A percentile compares a stretch with the other conserved stretches of the same genome.
These are phyloP conservation scores for Actinomucor elegans DNA, from an alignment of 371 early-diverging fungal species.

Conservation along the genomic window DNA sequence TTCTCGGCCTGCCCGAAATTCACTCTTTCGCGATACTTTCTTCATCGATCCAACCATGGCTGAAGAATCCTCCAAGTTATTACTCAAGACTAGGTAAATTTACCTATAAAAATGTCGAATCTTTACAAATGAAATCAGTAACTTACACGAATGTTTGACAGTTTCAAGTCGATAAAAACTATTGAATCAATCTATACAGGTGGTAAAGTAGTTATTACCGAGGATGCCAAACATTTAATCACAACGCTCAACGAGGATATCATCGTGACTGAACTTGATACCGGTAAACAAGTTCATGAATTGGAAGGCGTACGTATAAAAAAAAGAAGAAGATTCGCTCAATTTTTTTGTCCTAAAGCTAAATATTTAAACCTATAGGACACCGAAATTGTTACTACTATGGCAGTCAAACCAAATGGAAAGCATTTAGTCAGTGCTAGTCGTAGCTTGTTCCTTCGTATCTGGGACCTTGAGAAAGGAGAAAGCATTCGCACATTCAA, in stretches of 20 bases:
- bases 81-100: constrained; percentile 24
- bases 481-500: constrained; percentile 69
- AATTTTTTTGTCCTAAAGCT: no score
- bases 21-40: no score
- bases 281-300: constrained; percentile 64
- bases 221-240: constrained; percentile 72
- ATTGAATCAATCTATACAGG: constrained; percentile 95
- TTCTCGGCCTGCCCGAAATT: no score
- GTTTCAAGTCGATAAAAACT: constrained; percentile 73
- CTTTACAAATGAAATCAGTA: neutral
- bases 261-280: constrained; percentile 71
- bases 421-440: constrained; percentile 78
- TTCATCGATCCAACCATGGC: constrained; percentile 24
- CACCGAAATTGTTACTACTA: constrained; percentile 83
- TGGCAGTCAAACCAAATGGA: constrained; percentile 83
- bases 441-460: constrained; percentile 75
- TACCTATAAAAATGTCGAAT: no score
- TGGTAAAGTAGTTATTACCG: constrained; percentile 75
- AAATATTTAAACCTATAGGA: no score
- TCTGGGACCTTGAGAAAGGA: constrained; percentile 79
- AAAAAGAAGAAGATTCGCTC: neutral
- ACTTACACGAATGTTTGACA: constrained; percentile 16
- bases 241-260: constrained; percentile 86
- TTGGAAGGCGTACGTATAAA: constrained; percentile 67
- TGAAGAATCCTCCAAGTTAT: constrained; percentile 26